Evolutionary conservation across 2,329 filamentous ascomycete genomes (phyloP), one percentile per base, ranked within the genome.

Genomic region (Leptoxyphium fumago): DNA sequence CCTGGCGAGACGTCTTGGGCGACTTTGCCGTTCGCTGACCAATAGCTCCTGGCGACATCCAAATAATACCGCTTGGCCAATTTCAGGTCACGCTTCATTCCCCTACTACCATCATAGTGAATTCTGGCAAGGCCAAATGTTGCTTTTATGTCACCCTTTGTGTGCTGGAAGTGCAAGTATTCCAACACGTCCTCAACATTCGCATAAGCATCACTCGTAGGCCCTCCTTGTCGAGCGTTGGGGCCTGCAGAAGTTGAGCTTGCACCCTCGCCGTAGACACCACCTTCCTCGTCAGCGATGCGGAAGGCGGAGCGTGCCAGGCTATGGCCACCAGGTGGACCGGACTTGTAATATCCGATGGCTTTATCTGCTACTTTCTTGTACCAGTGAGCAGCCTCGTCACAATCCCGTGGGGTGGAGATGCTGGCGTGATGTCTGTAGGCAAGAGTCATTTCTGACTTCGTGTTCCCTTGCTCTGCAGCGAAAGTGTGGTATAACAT

Each of bases 401-500:
- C 85, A 61, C 91, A 98, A 57, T 83, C 85, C 55, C 85, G 82
- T 0, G 85, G 76, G 2, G 86, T 84, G 5, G 85, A 85, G 48
- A 98, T 85, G 2, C 89, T 91, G 18, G 77, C 75, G 52, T 91
- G 79, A 59, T 95, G 79, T 41, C 91, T 78, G 56, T 87, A 93
- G 2, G 80, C 93, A 5, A 94, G 73, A 0, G 88, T 89, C 91
- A 98, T 96, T 64, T 96, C 82, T 5, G 89, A 89, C 44, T 80
- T 75, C 13, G 81, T 82, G 58, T 94, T 79, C 15, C 86, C 89
- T 44, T 77, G 77, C 51, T 87, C 73, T 1, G 91, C 91, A 0
- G 91, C 89, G 60, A 96, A 91, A 0, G 85, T 94, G 62, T 98
- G 89, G 63, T 95, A 96, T 36, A 96, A 70, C 55, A 96, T 71